Base-by-base conservation (phyloP, 345 rosid genomes). In the Nasturtium officinale region DNA sequence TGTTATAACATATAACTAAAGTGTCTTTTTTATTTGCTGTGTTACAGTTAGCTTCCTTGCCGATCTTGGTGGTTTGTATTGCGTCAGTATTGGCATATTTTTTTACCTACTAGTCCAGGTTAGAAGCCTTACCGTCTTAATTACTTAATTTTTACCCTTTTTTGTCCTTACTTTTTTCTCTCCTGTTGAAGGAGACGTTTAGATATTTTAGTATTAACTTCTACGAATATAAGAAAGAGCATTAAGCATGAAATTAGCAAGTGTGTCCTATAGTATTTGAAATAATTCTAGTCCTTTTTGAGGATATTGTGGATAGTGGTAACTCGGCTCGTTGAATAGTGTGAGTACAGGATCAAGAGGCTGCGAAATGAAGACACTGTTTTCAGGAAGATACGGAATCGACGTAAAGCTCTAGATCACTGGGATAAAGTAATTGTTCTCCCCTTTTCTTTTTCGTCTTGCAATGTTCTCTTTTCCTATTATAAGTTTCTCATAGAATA, bases 11-110 rank as follows among this genome's bases (percentile, higher is more conserved):
- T 30, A 29, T 51, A 32, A 32, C 58, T 67, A 0, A 43, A 50
- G 26, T 26, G 3, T 33, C 5, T 37, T 40, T 3, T 5, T 32
- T 45, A 32, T 25, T 58, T 62, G 63, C 72, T 54, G 16, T 64
- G 38, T 71, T 83, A 88, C 90, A 95, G 99, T 95, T 81, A 85
- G 93, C 86, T 91, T 95, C 87, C 90, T 95, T 57, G 99, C 99
- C 0, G 97, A 95, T 77, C 96, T 95, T 80, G 99, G 99, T 78
- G 99, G 99, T 71, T 82, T 95, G 55, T 95, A 86, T 80, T 95
- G 99, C 88, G 81, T 95, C 77, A 91, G 97, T 68, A 82, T 95
- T 73, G 90, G 90, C 75, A 85, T 95, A 75, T 95, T 95, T 83
- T 88, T 90, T 86, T 95, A 84, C 86, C 69, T 88, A 56, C 80